phyloP scores from a whole-genome alignment of 345 rosid genomes.

The Conringia planisiliqua region DNA sequence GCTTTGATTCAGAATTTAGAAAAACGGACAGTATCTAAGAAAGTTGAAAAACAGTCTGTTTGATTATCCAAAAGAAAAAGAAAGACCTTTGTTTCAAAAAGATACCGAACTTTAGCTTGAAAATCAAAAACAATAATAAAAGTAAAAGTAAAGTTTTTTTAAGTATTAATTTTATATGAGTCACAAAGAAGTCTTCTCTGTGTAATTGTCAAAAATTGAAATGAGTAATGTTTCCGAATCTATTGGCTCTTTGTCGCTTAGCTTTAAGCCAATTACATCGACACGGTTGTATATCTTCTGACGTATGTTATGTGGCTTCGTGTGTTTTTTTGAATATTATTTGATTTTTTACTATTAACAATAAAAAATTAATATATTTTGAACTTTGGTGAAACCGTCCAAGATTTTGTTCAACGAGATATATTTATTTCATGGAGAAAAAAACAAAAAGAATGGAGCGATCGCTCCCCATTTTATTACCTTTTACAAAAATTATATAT shows the following conservation, averaged over 20 bases:
- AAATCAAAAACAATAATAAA: neutral
- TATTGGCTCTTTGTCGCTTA: conserved; percentile 30
- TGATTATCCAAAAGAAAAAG: neutral
- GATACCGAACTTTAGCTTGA: conserved; percentile 14
- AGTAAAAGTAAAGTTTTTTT: conserved; percentile 2
- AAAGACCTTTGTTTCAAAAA: neutral
- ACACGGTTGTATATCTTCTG: conserved; percentile 22
- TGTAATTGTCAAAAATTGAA: conserved; percentile 29
- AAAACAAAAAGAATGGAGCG: neutral
- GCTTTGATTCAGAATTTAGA: neutral
- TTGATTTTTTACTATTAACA: neutral
- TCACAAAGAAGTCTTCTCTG: conserved; percentile 13
- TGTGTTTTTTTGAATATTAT: conserved; percentile 22
- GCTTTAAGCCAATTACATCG: conserved; percentile 29
- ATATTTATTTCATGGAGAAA: neutral
- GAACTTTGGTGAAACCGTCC: conserved; percentile 12
- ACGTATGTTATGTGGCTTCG: conserved; percentile 13
- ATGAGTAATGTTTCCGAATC: conserved; percentile 21
- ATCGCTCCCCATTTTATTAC: neutral
- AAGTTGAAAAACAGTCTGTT: neutral
- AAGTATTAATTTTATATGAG: neutral
- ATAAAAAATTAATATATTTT: neutral
- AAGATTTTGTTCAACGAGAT: neutral
- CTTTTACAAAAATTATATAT: neutral
- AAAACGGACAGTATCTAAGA: neutral